Percentiles rank a stretch among this genome's conserved stretches.
These are phyloP conservation scores for Rhodotorula sp. DNA, from an alignment of 1,284 basidiomycete species.

Conservation along the genomic window DNA sequence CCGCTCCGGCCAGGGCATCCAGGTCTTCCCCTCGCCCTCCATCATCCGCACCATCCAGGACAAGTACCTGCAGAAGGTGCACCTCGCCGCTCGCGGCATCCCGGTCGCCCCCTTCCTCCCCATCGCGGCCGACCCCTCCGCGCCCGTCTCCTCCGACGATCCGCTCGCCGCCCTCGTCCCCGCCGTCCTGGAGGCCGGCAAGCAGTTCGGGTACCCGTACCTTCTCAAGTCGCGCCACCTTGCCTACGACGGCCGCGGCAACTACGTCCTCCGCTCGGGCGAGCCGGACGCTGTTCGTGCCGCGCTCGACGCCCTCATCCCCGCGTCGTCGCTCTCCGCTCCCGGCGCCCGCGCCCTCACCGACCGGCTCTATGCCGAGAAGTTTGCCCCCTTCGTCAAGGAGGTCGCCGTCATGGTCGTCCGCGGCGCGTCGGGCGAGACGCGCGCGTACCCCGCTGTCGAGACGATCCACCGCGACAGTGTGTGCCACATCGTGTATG, in stretches of 20 bases:
- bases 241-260: slow-evolving; percentile 95
- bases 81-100: slow-evolving; percentile 63
- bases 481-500: slow-evolving; percentile 90
- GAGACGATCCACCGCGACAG: slow-evolving; percentile 95
- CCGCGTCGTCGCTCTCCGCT: slow-evolving; percentile 22
- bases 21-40: slow-evolving; percentile 79
- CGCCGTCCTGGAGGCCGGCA: slow-evolving; percentile 62
- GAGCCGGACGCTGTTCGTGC: slow-evolving; percentile 62
- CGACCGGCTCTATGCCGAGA: slow-evolving; percentile 84
- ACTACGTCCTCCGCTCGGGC: slow-evolving; percentile 70
- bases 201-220: slow-evolving; percentile 75
- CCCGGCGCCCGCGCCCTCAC: slow-evolving; percentile 57
- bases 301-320: slow-evolving; percentile 61
- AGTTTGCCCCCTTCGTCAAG: slow-evolving; percentile 84
- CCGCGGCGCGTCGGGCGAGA: slow-evolving; percentile 70
- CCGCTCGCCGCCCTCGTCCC: slow-evolving; percentile 54
- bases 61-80: slow-evolving; percentile 86
- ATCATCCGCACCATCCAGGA: slow-evolving; percentile 93
- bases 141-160: slow-evolving; percentile 37
- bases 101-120: slow-evolving; percentile 71
- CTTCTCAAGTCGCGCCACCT: slow-evolving; percentile 96
- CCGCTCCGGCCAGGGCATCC: slow-evolving; percentile 53
- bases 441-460: slow-evolving; percentile 84
- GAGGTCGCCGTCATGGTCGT: slow-evolving; percentile 99
- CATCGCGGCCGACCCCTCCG: slow-evolving; percentile 29